These are phyloP conservation scores for Verruconis gallopava DNA, from an alignment of 2,329 filamentous ascomycete species.

Conservation along the genomic window DNA sequence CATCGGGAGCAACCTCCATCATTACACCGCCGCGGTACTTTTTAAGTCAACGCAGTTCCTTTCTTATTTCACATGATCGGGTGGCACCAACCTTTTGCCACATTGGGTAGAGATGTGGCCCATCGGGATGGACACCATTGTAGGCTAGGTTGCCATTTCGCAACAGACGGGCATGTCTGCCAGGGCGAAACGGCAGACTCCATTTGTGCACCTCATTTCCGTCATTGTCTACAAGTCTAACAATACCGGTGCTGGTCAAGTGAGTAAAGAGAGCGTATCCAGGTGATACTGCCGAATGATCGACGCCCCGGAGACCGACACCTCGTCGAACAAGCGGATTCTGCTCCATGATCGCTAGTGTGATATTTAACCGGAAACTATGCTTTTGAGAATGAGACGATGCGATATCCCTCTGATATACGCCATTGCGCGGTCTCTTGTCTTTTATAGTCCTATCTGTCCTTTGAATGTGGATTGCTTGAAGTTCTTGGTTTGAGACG, in stretches of 20 bases:
- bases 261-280: conserved; percentile 32
- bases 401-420: no score
- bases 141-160: conserved; percentile 32
- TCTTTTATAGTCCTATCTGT: no score
- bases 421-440: no score
- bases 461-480: no score
- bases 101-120: conserved; percentile 29
- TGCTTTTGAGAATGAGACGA: no score
- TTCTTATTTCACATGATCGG: no score
- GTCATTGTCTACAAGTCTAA: conserved; percentile 28
- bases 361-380: no score
- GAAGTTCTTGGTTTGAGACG: no score
- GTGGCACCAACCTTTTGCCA: conserved; percentile 24
- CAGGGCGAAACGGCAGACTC: conserved; percentile 29
- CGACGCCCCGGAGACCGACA: conserved; percentile 28
- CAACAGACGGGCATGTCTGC: conserved; percentile 32
- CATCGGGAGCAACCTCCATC: conserved; percentile 27
- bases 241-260: conserved; percentile 26
- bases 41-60: not conserved
- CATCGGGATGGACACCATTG: conserved; percentile 30
- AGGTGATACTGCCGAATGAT: conserved; percentile 23
- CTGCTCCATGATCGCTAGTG: conserved; percentile 33
- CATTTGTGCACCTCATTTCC: conserved; percentile 32
- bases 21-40: conserved; percentile 34
- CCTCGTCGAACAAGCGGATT: conserved; percentile 30